A percentile compares a stretch with the other conserved stretches of the same genome.
Conservation (phyloP, 2,329 filamentous ascomycete species). For the Achaetomium macrosporum region DNA sequence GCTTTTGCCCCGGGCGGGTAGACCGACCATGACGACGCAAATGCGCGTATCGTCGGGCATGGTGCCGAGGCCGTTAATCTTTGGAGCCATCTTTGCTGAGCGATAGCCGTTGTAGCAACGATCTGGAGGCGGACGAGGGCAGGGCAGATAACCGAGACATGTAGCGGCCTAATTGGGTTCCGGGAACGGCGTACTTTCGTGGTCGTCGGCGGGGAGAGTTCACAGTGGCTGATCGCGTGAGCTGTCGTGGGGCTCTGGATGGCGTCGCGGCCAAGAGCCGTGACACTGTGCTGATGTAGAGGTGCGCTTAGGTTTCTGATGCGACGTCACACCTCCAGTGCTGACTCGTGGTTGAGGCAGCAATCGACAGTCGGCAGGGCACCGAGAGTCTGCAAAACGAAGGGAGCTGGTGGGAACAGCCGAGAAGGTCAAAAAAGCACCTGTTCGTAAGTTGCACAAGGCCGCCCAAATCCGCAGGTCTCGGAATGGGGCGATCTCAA, state of each 20-base stretch:
- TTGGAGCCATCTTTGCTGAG: constrained; percentile 38
- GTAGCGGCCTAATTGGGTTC: constrained; percentile 20
- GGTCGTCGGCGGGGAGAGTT: constrained; percentile 2
- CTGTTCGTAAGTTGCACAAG: not conserved
- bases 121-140: constrained; percentile 7
- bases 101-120: constrained; percentile 9
- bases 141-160: constrained; percentile 20
- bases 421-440: not conserved
- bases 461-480: not conserved
- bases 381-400: not conserved
- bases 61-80: constrained; percentile 62
- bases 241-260: constrained; percentile 9
- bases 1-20: constrained; percentile 93
- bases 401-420: not conserved
- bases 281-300: constrained; percentile 1
- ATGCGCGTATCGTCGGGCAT: constrained; percentile 95
- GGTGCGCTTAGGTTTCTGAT: not conserved
- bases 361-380: not conserved
- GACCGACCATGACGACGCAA: constrained; percentile 97
- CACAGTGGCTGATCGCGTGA: constrained; percentile 22
- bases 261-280: not conserved
- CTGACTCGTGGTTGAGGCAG: not conserved
- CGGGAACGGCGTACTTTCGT: not conserved
- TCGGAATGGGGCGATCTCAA: not conserved
- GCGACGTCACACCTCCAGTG: constrained; percentile 7